Evolutionary conservation across 495 filamentous ascomycete genomes (phyloP), one percentile per base, ranked within the genome.

Genomic region (Penicillium turbatum): DNA sequence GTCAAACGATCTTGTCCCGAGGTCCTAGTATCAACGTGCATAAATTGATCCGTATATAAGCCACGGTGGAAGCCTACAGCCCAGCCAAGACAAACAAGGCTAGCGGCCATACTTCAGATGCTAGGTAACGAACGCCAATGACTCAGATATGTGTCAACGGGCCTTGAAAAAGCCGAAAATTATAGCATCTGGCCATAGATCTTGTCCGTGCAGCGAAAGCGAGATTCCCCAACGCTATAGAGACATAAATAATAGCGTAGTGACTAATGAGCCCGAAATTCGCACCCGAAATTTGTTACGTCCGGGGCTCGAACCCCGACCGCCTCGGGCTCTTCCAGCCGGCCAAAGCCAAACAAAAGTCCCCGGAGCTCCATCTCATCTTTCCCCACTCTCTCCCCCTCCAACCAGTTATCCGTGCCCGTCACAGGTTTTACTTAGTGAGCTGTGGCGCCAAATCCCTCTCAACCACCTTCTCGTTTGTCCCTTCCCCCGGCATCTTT

Each of bases 401-500:
- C 42, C 42, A 29, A 45, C 26, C 42, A 45, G 35, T 42, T 24
- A 15, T 37, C 45, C 45, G 45, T 29, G 45, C 45, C 19, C 45
- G 17, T 48, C 32, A 48, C 45, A 48, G 32, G 32, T 48, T 37
- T 38, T 48, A 38, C 15, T 34, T 17, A 42, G 48, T 51, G 48
- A 35, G 26, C 38, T 51, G 37, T 51, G 48, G 32, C 45, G 42
- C 15, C 19, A 19, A 31, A 29, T 26, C 24, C 27, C 19, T 36
- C 43, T 42, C 17, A n/a, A 43, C n/a, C 38, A 15, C 4, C n/a
- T 7, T 34, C 51, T 47, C 51, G 13, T 34, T 10, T 3, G 21
- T 36, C 21, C 16, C 38, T 38, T 30, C 35, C 31, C 45, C 29
- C 54, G 60, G 60, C 63, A 56, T 16, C 12, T 52, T 27, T 60